These are phyloP conservation scores for Fusarium nurragi DNA, from an alignment of 2,329 filamentous ascomycete species.

Conservation along the genomic window DNA sequence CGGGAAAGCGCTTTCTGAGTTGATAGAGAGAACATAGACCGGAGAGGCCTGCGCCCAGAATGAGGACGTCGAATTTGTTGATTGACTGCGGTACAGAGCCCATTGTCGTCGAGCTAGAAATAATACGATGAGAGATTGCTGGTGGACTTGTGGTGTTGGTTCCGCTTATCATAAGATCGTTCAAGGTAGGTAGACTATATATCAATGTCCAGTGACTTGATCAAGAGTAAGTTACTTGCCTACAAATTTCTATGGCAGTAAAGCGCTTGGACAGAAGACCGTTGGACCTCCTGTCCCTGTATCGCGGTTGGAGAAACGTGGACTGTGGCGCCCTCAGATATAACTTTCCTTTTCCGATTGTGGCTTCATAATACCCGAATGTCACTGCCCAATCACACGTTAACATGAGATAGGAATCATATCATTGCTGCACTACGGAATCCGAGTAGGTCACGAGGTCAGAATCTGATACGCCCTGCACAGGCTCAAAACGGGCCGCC, in stretches of 20 bases:
- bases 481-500: neutral
- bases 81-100: constrained; percentile 22
- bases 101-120: constrained; percentile 2
- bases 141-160: rapidly evolving
- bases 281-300: too few relatives aligned
- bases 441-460: neutral
- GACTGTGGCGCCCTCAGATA: constrained; percentile 3
- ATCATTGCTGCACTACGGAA: too few relatives aligned
- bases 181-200: neutral
- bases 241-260: too few relatives aligned
- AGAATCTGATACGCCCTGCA: neutral
- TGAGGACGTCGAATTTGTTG: constrained; percentile 31
- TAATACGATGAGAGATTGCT: neutral
- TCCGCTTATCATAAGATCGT: neutral
- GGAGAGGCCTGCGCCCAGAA: constrained; percentile 45
- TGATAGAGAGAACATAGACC: constrained; percentile 54
- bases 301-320: neutral
- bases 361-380: neutral
- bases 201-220: neutral
- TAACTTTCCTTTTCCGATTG: constrained; percentile 19
- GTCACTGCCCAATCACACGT: neutral
- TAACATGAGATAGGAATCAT: neutral
- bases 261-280: too few relatives aligned
- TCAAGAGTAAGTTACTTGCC: too few relatives aligned
- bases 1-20: constrained; percentile 47